Conservation (phyloP, 305 asterid genomes). For the Plantago coronopus region DNA sequence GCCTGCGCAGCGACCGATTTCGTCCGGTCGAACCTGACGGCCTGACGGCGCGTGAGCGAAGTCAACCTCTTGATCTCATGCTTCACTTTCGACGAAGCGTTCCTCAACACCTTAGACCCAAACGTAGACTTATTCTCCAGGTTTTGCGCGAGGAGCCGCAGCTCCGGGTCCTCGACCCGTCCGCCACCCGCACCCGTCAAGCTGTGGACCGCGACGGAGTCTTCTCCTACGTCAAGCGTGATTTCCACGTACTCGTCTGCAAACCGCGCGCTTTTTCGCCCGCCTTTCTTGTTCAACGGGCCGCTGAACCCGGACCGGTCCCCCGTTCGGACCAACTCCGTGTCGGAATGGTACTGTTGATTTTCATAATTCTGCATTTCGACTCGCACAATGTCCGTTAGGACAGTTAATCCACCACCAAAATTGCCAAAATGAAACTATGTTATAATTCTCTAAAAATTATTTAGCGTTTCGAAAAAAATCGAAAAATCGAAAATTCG, state of each 20-base stretch:
- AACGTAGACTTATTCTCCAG: neutral
- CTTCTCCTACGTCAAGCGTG: slow-evolving; percentile 30
- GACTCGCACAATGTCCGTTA: too few species aligned
- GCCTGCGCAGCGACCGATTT: slow-evolving; percentile 35
- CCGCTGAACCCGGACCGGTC: slow-evolving; percentile 25
- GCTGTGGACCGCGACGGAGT: slow-evolving; percentile 24
- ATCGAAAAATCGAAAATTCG: too few species aligned
- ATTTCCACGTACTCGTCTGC: slow-evolving; percentile 31
- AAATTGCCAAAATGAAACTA: too few species aligned
- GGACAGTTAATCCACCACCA: neutral
- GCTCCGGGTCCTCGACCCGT: slow-evolving; percentile 26
- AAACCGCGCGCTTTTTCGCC: slow-evolving; percentile 17
- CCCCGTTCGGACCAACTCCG: neutral
- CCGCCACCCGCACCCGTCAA: slow-evolving; percentile 23
- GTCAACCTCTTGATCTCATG: slow-evolving; percentile 29
- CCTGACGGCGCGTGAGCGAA: slow-evolving; percentile 19
- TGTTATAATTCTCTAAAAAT: too few species aligned
- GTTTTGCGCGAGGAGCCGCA: slow-evolving; percentile 18
- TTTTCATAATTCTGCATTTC: neutral
- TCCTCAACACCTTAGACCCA: neutral
- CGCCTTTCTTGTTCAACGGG: slow-evolving; percentile 26
- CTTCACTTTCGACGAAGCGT: slow-evolving; percentile 1
- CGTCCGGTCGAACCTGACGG: slow-evolving; percentile 22
- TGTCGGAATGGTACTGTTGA: neutral
- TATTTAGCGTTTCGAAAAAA: too few species aligned